Evolutionary conservation across 345 rosid species (phyloP), one percentile per base, ranked within the genome.

Genomic region (Melastoma malabathricum): DNA sequence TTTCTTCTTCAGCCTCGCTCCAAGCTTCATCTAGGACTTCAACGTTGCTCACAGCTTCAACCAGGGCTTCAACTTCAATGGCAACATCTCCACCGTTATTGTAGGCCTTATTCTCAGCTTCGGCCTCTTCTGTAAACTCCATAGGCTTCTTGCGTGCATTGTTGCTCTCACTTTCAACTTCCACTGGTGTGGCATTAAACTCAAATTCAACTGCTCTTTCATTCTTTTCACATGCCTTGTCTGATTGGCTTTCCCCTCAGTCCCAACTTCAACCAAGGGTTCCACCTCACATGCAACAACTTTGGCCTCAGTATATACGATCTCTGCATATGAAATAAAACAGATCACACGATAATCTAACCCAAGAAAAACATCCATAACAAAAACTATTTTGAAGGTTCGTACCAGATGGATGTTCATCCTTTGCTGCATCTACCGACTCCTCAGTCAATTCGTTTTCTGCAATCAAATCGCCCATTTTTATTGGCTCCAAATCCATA

Each of bases 391-490:
- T 15, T 50, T 29, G 20, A 29, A 50, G 29, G 12, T 25, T 20
- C 12, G 20, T 43, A 78, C 80, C 75, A 62, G 57, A 39, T 45
- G 51, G 52, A 19, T 61, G 61, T 44, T 64, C 51, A 48, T 45
- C 50, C 54, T 56, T 68, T 15, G 54, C 51, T 51, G 22, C 50
- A 47, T 59, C 57, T 20, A 59, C 59, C 29, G 22, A 34, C 15
- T n/a, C 57, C 34, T 22, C 48, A 1, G 12, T 20, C 9, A 54
- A n/a, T 25, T 14, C 55, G 20, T 29, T 44, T 43, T 65, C 70
- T 29, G 46, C 51, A 46, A 13, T 52, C 27, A 58, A 55, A 13
- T 74, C 64, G 31, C 61, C 58, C 51, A 71, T 47, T 22, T 52
- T 66, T 13, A 63, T 50, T 2, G 56, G 55, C 44, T 52, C 23